Conservation (phyloP, 1,139 yeast species). For the Saccharomycopsis hybrid region DNA sequence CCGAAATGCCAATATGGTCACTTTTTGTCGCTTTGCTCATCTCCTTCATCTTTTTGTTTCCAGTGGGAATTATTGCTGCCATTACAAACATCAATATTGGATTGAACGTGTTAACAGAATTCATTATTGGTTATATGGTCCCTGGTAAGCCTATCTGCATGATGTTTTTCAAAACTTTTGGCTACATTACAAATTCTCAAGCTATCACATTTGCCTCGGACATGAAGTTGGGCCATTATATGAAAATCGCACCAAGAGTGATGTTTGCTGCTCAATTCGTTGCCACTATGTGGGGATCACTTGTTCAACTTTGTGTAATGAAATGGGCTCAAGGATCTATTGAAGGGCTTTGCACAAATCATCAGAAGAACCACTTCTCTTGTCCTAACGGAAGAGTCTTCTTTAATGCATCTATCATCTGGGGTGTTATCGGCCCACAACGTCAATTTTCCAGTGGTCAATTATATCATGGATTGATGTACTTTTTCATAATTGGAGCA, state of each 20-base stretch:
- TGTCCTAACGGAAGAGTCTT: conserved; percentile 46
- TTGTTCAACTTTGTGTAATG: conserved; percentile 38
- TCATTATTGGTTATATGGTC: conserved; percentile 54
- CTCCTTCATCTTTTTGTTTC: conserved; percentile 47
- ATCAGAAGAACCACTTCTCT: conserved; percentile 39
- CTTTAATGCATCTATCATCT: conserved; percentile 51
- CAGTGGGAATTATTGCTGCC: conserved; percentile 48
- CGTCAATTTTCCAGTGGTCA: conserved; percentile 36
- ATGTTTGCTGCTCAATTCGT: conserved; percentile 50
- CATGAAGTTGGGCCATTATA: conserved; percentile 58
- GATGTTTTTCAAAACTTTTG: conserved; percentile 55
- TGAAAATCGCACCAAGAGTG: conserved; percentile 55
- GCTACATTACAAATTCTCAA: conserved; percentile 52
- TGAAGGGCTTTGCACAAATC: conserved; percentile 40
- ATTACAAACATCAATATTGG: conserved; percentile 51
- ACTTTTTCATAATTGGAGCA: conserved; percentile 43
- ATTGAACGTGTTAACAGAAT: conserved; percentile 53
- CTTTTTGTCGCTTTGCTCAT: conserved; percentile 46
- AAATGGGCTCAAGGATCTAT: conserved; percentile 41
- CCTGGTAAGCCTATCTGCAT: conserved; percentile 60
- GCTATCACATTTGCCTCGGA: conserved; percentile 51
- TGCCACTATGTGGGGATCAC: conserved; percentile 35
- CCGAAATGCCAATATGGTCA: conserved; percentile 52
- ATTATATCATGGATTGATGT: conserved; percentile 35
- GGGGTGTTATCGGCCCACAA: conserved; percentile 63